Evolutionary conservation across 2,329 filamentous ascomycete species (phyloP).

Genomic region (Colletotrichum sansevieriae): DNA sequence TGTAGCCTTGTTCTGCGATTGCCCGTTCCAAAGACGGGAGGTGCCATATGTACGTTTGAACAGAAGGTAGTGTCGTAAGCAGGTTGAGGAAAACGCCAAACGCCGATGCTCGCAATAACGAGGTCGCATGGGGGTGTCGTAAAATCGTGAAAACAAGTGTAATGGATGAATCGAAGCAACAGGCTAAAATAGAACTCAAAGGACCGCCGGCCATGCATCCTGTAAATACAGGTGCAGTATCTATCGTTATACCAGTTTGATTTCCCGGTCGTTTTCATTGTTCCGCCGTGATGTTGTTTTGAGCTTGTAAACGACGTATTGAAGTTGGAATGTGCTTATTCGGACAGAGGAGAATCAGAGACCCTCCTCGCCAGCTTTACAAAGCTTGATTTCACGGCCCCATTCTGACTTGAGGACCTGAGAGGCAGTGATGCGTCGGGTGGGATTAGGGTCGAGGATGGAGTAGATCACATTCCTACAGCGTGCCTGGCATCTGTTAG

Average conservation of each 20-base stretch:
- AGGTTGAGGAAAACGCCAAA: slow-evolving; percentile 41
- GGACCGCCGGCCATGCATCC: slow-evolving; percentile 32
- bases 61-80: slow-evolving; percentile 36
- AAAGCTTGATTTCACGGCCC: slow-evolving; percentile 97
- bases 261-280: slow-evolving; percentile 12
- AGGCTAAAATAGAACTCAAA: slow-evolving; percentile 25
- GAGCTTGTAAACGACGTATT: background rate
- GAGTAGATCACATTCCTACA: slow-evolving; percentile 99
- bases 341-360: slow-evolving; percentile 66
- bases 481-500: slow-evolving; percentile 74
- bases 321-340: background rate
- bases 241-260: slow-evolving; percentile 25
- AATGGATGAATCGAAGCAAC: slow-evolving; percentile 34
- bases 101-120: slow-evolving; percentile 42
- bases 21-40: slow-evolving; percentile 30
- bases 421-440: slow-evolving; percentile 91
- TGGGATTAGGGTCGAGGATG: slow-evolving; percentile 94
- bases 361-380: slow-evolving; percentile 96
- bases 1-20: slow-evolving; percentile 36
- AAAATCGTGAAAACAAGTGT: slow-evolving; percentile 40
- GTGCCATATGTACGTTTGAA: slow-evolving; percentile 38
- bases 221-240: slow-evolving; percentile 26
- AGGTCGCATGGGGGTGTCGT: slow-evolving; percentile 40
- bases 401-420: slow-evolving; percentile 99
- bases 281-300: slow-evolving; percentile 24